phyloP scores from a whole-genome alignment of 2,329 filamentous ascomycete species.

The Fusarium coicis region DNA sequence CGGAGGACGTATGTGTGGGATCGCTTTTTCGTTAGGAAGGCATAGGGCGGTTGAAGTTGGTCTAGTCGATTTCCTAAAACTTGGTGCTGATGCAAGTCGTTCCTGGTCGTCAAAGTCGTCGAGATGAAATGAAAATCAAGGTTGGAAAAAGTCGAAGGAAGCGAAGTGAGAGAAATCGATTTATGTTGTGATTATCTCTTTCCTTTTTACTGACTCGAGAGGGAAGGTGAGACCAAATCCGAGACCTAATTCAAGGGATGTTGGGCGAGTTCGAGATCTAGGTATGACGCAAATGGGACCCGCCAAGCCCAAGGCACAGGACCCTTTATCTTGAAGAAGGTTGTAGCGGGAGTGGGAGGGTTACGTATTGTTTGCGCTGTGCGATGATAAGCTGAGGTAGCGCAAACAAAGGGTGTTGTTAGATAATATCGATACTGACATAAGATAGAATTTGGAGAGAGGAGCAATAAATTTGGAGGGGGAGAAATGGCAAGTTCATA shows the following conservation, averaged over 20 bases:
- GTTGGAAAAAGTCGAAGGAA: neutral
- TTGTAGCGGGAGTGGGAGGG: conserved; percentile 22
- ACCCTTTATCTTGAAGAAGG: conserved; percentile 36
- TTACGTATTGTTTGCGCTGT: conserved; percentile 21
- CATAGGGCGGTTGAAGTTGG: conserved; percentile 28
- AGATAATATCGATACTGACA: neutral
- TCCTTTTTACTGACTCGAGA: conserved; percentile 8
- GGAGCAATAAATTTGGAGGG: conserved; percentile 3
- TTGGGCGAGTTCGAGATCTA: conserved; percentile 26
- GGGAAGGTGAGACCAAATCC: conserved; percentile 16
- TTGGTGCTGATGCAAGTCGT: neutral
- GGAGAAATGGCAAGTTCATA: conserved; percentile 23
- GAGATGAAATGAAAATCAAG: neutral
- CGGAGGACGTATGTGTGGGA: conserved; percentile 22
- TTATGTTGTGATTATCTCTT: conserved; percentile 3
- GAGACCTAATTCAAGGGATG: conserved; percentile 28
- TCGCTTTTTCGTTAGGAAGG: conserved; percentile 34
- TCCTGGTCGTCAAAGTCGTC: conserved; percentile 9
- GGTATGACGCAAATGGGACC: conserved; percentile 43
- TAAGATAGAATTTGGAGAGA: conserved; percentile 1
- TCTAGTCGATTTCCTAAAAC: conserved; percentile 19
- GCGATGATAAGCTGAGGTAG: conserved; percentile 12
- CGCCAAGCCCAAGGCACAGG: conserved; percentile 41
- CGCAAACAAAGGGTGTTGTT: neutral
- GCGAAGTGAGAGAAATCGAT: neutral